phyloP scores from a whole-genome alignment of 2,329 filamentous ascomycete species.

The Phyllosticta capitalensis region DNA sequence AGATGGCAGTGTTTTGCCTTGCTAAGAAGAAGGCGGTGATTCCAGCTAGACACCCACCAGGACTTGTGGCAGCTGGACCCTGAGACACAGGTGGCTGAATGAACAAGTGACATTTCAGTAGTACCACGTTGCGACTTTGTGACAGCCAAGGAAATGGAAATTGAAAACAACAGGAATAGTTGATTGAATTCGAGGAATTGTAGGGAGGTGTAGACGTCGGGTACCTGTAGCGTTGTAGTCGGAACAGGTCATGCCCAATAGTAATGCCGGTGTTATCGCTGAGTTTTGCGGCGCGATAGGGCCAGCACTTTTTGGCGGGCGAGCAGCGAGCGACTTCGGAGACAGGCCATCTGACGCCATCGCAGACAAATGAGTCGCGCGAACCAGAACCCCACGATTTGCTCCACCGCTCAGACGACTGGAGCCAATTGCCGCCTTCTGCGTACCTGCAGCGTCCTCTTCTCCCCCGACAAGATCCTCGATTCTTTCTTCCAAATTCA shows the following conservation, averaged over 20 bases:
- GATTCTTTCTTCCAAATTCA: background rate
- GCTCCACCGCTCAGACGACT: conserved; percentile 2
- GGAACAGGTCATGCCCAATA: background rate
- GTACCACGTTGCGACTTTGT: too few species aligned
- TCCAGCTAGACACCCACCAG: too few species aligned
- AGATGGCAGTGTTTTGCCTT: too few species aligned
- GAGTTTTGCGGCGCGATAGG: background rate
- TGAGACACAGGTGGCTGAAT: too few species aligned
- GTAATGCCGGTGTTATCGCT: background rate
- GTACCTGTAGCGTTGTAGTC: background rate
- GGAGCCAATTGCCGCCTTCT: background rate
- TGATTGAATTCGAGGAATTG: background rate
- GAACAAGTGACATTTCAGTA: too few species aligned
- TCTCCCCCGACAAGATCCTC: background rate
- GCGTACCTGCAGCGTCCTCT: conserved; percentile 7
- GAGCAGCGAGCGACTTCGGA: conserved; percentile 7
- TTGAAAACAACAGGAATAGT: too few species aligned
- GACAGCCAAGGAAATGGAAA: too few species aligned
- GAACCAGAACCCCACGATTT: conserved; percentile 8
- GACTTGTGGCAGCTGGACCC: too few species aligned
- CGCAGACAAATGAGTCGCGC: conserved; percentile 8
- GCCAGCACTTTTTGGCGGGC: background rate
- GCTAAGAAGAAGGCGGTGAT: too few species aligned
- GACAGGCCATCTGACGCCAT: conserved; percentile 7
- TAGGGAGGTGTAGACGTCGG: background rate